Evolutionary conservation across 2,329 filamentous ascomycete genomes (phyloP).

Genomic region (Fusarium begoniae): DNA sequence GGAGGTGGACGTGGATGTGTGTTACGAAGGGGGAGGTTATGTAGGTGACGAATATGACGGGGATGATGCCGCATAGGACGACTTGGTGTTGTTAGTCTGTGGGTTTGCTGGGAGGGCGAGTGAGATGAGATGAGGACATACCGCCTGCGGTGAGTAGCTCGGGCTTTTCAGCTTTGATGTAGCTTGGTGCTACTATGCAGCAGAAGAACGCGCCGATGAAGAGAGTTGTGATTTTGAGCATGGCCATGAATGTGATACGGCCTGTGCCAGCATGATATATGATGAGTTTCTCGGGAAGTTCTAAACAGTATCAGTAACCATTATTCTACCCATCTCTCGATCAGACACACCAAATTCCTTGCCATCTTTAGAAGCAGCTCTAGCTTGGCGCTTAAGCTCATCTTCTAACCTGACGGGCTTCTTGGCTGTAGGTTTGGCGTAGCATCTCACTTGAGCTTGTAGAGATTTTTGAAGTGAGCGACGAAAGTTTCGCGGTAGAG

Average conservation of each 20-base stretch:
- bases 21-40: constrained; percentile 76
- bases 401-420: constrained; percentile 35
- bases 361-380: constrained; percentile 31
- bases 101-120: neutral
- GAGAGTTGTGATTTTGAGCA: constrained; percentile 76
- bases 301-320: constrained; percentile 42
- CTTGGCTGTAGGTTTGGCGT: constrained; percentile 32
- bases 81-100: constrained; percentile 56
- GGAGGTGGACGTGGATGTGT: constrained; percentile 75
- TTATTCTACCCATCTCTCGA: too few relatives aligned
- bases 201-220: constrained; percentile 74
- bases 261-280: constrained; percentile 80
- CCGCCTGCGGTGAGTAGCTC: constrained; percentile 49
- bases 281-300: constrained; percentile 67
- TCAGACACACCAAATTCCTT: constrained; percentile 32
- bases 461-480: constrained; percentile 39
- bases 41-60: constrained; percentile 71
- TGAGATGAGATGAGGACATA: constrained; percentile 41
- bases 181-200: constrained; percentile 69
- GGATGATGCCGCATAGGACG: constrained; percentile 67
- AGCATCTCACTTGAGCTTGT: constrained; percentile 39
- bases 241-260: constrained; percentile 73
- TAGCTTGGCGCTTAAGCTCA: constrained; percentile 43
- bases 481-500: constrained; percentile 25
- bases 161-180: constrained; percentile 55